Evolutionary conservation across 73 alveolate species (phyloP), one percentile per base, ranked within the genome.

Genomic region (Diophrys sp.): DNA sequence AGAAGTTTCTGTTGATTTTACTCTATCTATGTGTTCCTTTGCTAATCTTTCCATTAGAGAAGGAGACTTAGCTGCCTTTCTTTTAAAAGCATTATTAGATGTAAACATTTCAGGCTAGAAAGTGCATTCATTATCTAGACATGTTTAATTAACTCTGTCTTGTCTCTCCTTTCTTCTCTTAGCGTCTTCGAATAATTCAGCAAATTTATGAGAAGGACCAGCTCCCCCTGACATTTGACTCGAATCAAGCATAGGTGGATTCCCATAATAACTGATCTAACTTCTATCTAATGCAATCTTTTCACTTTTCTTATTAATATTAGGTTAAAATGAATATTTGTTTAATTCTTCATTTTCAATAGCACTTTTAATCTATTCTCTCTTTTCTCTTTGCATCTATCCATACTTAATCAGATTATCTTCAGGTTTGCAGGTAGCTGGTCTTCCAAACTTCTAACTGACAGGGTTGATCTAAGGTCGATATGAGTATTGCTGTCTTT

Each of bases 111-210:
- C 93, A 18, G 93, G 93, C 56, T 62, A 25, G 67, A 86, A 86
- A 18, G 93, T 86, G 62, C 89, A 86, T 32, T 86, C 93, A 32
- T 76, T 24, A 54, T 79, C 93, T 0, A 86, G 70, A 54, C 93
- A 86, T 25, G 74, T 79, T 0, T 79, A 33, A 67, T 86, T 79
- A 0, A 86, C 74, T 32, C 79, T 55, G 24, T 86, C 93, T 67
- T 79, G 14, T 54, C 93, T 79, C 29, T 86, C 87, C 34, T 86
- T 79, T 29, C 93, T 56, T 34, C 80, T 72, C 44, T 31, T 62
- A 25, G 93, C 89, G 67, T 86, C 93, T 27, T 86, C 89, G 69
- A 79, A 86, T 0, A 86, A 67, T 31, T 44, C 71, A 23, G 62
- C 24, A 66, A 86, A 86, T 44, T 44, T 44, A 11, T 18, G n/a